A percentile compares a stretch with the other conserved stretches of the same genome.
Evolutionary conservation across 495 filamentous ascomycete species (phyloP).

Genomic region (Lepraria neglecta): DNA sequence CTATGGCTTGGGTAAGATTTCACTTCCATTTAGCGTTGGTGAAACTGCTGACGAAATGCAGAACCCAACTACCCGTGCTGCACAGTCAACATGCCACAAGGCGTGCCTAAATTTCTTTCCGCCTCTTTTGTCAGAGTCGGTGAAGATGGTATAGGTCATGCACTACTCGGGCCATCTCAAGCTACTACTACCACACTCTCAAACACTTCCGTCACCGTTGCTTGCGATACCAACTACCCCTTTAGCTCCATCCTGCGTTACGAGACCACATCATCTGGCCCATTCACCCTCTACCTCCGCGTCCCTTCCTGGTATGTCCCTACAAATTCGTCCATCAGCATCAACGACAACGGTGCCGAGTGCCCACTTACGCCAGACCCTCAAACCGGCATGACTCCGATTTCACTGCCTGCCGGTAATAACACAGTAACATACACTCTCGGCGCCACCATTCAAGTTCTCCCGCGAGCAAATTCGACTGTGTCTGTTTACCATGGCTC

Average conservation of each 20-base stretch:
- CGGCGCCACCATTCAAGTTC: slow-evolving; percentile 28
- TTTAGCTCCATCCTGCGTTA: slow-evolving; percentile 46
- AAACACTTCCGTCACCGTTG: slow-evolving; percentile 25
- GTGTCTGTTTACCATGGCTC: slow-evolving; percentile 50
- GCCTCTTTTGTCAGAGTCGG: slow-evolving; percentile 30
- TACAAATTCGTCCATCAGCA: slow-evolving; percentile 12
- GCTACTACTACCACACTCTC: slow-evolving; percentile 24
- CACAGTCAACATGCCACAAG: slow-evolving; percentile 58
- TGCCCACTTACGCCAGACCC: slow-evolving; percentile 26
- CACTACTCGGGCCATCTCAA: slow-evolving; percentile 29
- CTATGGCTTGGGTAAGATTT: slow-evolving; percentile 38
- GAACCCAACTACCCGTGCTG: slow-evolving; percentile 51
- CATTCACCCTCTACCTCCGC: slow-evolving; percentile 30
- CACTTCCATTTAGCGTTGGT: slow-evolving; percentile 22
- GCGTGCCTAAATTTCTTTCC: slow-evolving; percentile 52
- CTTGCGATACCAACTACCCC: slow-evolving; percentile 48
- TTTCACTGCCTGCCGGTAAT: slow-evolving; percentile 24
- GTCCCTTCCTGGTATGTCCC: slow-evolving; percentile 24
- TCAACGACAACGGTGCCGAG: slow-evolving; percentile 14
- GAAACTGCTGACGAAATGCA: slow-evolving; percentile 1
- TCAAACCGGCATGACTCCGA: slow-evolving; percentile 28
- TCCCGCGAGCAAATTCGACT: slow-evolving; percentile 46
- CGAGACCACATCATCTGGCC: slow-evolving; percentile 35
- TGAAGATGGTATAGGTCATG: slow-evolving; percentile 26
- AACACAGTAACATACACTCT: slow-evolving; percentile 29